These are phyloP conservation scores for Suhomyces vadensis DNA, from an alignment of 805 yeast species.

Conservation along the genomic window DNA sequence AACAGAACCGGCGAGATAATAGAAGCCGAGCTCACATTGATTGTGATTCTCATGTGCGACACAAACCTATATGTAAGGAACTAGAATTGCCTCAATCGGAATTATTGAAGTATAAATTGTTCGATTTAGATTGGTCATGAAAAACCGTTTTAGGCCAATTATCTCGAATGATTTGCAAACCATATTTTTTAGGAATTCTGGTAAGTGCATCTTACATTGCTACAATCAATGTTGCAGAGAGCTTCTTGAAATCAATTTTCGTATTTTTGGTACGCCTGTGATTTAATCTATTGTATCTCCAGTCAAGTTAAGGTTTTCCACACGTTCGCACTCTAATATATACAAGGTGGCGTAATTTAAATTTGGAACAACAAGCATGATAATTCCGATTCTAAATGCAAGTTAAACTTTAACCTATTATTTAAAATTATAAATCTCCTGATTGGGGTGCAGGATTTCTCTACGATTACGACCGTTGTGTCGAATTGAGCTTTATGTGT, in stretches of 20 bases:
- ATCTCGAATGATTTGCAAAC: too few species aligned
- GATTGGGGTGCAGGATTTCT: not conserved
- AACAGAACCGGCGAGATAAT: not conserved
- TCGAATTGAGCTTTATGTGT: not conserved
- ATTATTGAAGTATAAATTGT: not conserved
- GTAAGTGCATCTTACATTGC: too few species aligned
- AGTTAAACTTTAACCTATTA: not conserved
- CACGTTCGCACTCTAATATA: too few species aligned
- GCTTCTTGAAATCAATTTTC: too few species aligned
- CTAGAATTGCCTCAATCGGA: conserved; percentile 1
- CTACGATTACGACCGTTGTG: conserved; percentile 1
- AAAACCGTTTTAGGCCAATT: too few species aligned
- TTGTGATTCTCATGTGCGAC: not conserved
- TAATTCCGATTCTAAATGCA: not conserved
- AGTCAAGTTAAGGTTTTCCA: too few species aligned
- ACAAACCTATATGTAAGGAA: conserved; percentile 7
- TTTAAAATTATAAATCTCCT: not conserved
- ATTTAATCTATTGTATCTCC: not conserved
- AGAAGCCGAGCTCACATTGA: not conserved
- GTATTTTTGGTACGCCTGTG: not conserved
- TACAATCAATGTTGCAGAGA: too few species aligned
- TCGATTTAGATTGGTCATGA: too few species aligned
- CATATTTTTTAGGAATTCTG: too few species aligned
- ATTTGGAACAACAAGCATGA: not conserved
- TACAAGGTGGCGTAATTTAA: not conserved